A percentile compares a stretch with the other conserved stretches of the same genome.
These are phyloP conservation scores for Euphrasia arctica DNA, from an alignment of 305 asterid genomes.

Conservation along the genomic window DNA sequence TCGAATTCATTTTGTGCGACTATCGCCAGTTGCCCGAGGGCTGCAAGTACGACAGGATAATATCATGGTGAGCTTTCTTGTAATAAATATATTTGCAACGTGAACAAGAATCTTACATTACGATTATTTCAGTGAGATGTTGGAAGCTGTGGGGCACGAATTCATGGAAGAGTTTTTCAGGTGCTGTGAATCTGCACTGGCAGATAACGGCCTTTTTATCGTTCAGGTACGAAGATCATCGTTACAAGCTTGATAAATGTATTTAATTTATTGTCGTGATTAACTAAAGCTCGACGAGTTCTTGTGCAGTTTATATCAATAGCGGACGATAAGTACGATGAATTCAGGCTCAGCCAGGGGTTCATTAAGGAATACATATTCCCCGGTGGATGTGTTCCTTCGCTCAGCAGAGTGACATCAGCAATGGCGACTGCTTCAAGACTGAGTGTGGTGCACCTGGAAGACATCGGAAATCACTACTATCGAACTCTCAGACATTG, in stretches of 20 bases:
- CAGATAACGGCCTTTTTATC: slow-evolving; percentile 55
- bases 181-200: slow-evolving; percentile 49
- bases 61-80: slow-evolving; percentile 37
- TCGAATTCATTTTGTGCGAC: slow-evolving; percentile 44
- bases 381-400: slow-evolving; percentile 68
- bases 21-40: slow-evolving; percentile 51
- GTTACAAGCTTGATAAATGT: too few species aligned
- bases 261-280: background rate
- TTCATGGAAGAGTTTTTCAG: slow-evolving; percentile 50
- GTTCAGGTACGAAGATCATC: slow-evolving; percentile 47
- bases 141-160: slow-evolving; percentile 71
- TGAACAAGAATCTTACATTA: background rate
- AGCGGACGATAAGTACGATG: slow-evolving; percentile 62
- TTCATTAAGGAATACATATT: slow-evolving; percentile 66
- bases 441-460: slow-evolving; percentile 64
- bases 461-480: slow-evolving; percentile 66
- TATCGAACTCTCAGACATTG: slow-evolving; percentile 55
- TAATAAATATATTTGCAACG: background rate
- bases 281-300: background rate
- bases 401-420: slow-evolving; percentile 49
- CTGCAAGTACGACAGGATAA: slow-evolving; percentile 50
- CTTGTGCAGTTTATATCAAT: slow-evolving; percentile 44
- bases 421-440: slow-evolving; percentile 65
- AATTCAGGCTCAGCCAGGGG: slow-evolving; percentile 50
- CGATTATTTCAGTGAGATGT: slow-evolving; percentile 50